A percentile compares a stretch with the other conserved stretches of the same genome.
Conservation (phyloP, 331 rosid species). For the Phaseolus coccineus region DNA sequence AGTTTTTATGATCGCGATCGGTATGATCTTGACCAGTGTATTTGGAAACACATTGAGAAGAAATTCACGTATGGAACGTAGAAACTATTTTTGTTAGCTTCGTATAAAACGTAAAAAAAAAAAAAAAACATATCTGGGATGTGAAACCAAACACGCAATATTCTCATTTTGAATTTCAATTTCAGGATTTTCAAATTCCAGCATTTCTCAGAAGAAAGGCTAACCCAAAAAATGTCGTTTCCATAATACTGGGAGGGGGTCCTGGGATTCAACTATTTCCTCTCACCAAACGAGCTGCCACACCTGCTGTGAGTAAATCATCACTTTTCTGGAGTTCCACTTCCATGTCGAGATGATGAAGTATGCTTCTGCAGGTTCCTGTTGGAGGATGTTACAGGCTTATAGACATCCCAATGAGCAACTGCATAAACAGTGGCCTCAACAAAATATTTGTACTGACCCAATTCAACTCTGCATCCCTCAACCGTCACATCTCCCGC, state of each 20-base stretch:
- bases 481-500: conserved; percentile 93
- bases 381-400: conserved; percentile 96
- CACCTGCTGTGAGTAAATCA: conserved; percentile 81
- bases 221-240: conserved; percentile 80
- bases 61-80: too few species aligned
- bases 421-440: conserved; percentile 94
- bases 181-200: conserved; percentile 72
- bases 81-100: too few species aligned
- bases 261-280: conserved; percentile 87
- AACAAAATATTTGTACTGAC: conserved; percentile 83
- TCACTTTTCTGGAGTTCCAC: conserved; percentile 14
- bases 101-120: too few species aligned
- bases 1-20: conserved; percentile 19
- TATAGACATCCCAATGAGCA: conserved; percentile 96
- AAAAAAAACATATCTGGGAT: too few species aligned
- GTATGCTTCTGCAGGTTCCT: conserved; percentile 71
- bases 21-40: too few species aligned
- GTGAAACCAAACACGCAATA: too few species aligned
- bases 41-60: too few species aligned
- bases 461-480: conserved; percentile 89
- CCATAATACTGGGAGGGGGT: conserved; percentile 90
- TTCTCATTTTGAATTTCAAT: conserved; percentile 39
- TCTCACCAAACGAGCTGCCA: conserved; percentile 81
- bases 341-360: conserved; percentile 25
- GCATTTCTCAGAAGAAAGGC: conserved; percentile 59